phyloP scores from a whole-genome alignment of 306 rosid species.

The Albizia julibrissin region DNA sequence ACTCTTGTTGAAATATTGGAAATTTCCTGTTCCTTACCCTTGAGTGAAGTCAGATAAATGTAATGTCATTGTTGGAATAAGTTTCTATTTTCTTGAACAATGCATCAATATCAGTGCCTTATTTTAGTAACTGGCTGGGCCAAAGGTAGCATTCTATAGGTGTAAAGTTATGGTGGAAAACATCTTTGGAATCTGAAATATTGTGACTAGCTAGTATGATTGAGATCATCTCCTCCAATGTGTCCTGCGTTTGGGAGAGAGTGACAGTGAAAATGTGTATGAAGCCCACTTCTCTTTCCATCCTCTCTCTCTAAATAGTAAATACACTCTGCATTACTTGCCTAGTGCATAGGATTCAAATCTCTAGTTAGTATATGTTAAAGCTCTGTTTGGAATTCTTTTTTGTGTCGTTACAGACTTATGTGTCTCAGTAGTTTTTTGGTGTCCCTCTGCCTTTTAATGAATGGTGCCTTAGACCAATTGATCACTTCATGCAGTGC shows the following conservation, averaged over 20 bases:
- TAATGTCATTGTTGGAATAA: background rate
- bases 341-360: background rate
- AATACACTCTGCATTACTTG: background rate
- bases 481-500: background rate
- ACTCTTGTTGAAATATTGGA: background rate
- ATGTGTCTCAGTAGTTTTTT: background rate
- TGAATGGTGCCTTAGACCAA: background rate
- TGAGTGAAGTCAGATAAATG: background rate
- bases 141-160: background rate
- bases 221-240: background rate
- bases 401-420: background rate
- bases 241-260: background rate
- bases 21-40: background rate
- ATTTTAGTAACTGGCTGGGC: background rate
- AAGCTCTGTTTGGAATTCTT: background rate
- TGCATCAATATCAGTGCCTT: background rate
- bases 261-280: background rate
- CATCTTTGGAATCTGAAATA: background rate
- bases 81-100: conserved; percentile 2
- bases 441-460: background rate
- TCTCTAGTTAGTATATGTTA: background rate
- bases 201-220: background rate
- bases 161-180: background rate
- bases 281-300: background rate
- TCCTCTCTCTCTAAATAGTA: background rate